phyloP scores from a whole-genome alignment of 1,139 yeast species.

The Diutina sp. region DNA sequence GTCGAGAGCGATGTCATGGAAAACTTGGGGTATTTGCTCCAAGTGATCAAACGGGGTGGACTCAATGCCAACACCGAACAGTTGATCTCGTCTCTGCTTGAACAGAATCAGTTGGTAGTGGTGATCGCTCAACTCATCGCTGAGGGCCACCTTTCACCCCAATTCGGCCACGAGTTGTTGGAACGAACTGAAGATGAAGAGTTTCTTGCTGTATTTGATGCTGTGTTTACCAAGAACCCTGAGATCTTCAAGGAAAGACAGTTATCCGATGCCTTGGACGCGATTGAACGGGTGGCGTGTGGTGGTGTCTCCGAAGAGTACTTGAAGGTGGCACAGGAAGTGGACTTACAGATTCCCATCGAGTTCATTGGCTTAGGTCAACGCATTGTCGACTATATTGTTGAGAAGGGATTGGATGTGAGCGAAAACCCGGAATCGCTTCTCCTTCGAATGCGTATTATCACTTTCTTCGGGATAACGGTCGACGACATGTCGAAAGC shows the following conservation, averaged over 20 bases:
- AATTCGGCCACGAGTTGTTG: not conserved
- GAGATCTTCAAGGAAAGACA: not conserved
- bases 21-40: not conserved
- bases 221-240: not conserved
- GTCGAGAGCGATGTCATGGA: not conserved
- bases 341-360: not conserved
- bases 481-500: constrained; percentile 13
- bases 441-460: constrained; percentile 6
- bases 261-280: not conserved
- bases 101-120: not conserved
- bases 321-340: not conserved
- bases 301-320: not conserved
- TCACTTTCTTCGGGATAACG: constrained; percentile 10
- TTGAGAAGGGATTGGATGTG: constrained; percentile 13
- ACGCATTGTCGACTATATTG: constrained; percentile 9
- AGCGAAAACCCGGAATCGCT: constrained; percentile 6
- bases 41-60: not conserved
- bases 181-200: not conserved
- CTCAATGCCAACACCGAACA: not conserved
- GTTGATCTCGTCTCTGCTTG: not conserved
- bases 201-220: not conserved
- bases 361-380: not conserved
- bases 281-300: not conserved
- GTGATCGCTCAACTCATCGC: not conserved
- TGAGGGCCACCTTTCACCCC: not conserved